Percentiles rank a stretch among this genome's conserved stretches.
Conservation (phyloP, 2,329 filamentous ascomycete genomes). For the Clarireedia paspali region DNA sequence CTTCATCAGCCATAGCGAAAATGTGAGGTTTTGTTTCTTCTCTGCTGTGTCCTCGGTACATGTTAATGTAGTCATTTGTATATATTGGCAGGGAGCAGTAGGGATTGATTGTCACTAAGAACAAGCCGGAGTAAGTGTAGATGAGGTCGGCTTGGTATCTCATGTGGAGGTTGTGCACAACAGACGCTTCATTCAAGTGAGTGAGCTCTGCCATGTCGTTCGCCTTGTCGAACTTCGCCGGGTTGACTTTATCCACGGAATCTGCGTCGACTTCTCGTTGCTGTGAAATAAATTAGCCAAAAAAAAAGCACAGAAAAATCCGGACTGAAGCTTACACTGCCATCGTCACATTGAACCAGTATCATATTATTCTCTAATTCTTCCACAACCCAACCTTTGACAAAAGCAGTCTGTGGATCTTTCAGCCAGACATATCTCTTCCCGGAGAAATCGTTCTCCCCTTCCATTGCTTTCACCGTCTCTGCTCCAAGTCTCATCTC, state of each 20-base stretch:
- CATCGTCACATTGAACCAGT: conserved; percentile 89
- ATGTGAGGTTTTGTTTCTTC: conserved; percentile 98
- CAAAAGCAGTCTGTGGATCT: conserved; percentile 78
- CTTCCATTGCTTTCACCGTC: conserved; percentile 69
- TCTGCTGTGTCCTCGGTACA: conserved; percentile 86
- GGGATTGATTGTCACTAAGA: conserved; percentile 94
- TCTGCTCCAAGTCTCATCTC: conserved; percentile 56
- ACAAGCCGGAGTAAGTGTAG: conserved; percentile 95
- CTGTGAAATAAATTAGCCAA: conserved; percentile 35
- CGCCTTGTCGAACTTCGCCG: conserved; percentile 98
- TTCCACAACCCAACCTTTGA: conserved; percentile 86
- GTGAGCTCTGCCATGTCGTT: conserved; percentile 99
- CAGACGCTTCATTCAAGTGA: conserved; percentile 93
- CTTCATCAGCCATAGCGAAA: conserved; percentile 94
- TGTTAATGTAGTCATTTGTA: conserved; percentile 91
- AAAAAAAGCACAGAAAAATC: background rate
- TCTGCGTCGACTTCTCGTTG: conserved; percentile 83
- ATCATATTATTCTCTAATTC: conserved; percentile 64
- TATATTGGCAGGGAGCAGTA: conserved; percentile 95
- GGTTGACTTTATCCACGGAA: conserved; percentile 96
- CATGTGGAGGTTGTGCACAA: conserved; percentile 93
- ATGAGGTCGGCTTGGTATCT: conserved; percentile 94
- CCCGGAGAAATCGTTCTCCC: conserved; percentile 97
- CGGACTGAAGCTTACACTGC: conserved; percentile 52
- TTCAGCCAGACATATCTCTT: conserved; percentile 98